These are phyloP conservation scores for Yamadazyma jaroonii DNA, from an alignment of 1,139 yeast species.

Conservation along the genomic window DNA sequence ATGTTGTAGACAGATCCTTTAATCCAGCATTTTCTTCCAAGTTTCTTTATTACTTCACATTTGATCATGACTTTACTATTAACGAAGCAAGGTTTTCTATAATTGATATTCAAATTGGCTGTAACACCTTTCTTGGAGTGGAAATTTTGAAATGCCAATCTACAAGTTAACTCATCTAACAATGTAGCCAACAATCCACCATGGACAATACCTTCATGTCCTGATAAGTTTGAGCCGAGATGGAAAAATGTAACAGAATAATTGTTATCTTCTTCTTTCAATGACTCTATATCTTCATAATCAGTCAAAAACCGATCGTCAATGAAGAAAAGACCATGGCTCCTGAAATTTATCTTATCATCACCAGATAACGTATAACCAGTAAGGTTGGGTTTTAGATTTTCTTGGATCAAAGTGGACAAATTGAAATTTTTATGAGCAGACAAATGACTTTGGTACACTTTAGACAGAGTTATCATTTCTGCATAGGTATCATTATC, in stretches of 20 bases:
- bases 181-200: constrained; percentile 56
- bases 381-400: constrained; percentile 32
- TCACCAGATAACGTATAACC: constrained; percentile 35
- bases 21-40: constrained; percentile 45
- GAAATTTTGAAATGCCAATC: constrained; percentile 49
- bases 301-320: constrained; percentile 26
- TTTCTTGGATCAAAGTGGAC: constrained; percentile 20
- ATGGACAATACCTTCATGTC: constrained; percentile 52
- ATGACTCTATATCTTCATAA: constrained; percentile 15
- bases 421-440: constrained; percentile 12
- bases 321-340: constrained; percentile 34
- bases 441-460: constrained; percentile 7
- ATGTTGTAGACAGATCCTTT: constrained; percentile 35
- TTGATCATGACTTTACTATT: constrained; percentile 33
- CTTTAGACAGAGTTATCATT: constrained; percentile 3
- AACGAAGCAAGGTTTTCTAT: constrained; percentile 36
- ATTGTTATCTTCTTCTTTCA: constrained; percentile 16
- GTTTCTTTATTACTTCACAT: constrained; percentile 31
- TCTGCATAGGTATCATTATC: constrained; percentile 9
- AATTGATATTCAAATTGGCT: constrained; percentile 44
- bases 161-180: constrained; percentile 52
- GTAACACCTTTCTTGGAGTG: constrained; percentile 43
- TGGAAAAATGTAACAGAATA: constrained; percentile 39
- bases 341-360: constrained; percentile 34
- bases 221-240: constrained; percentile 45